phyloP scores from a whole-genome alignment of 441 rosid genomes.

The Adansonia rubrostipa region DNA sequence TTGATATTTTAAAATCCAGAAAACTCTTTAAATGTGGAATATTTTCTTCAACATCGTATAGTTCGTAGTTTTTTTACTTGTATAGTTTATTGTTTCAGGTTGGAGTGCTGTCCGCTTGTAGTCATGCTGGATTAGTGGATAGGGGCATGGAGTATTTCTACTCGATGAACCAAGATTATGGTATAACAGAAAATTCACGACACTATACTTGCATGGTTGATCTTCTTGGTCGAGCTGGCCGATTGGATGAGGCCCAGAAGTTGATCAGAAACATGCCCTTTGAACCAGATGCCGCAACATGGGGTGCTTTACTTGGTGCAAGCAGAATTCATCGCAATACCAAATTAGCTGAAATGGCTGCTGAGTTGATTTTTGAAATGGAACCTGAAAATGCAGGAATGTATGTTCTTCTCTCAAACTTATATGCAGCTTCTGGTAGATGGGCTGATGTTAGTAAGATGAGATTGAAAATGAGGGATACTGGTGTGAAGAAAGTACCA shows the following conservation, averaged over 20 bases:
- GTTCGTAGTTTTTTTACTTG: conserved; percentile 27
- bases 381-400: conserved; percentile 64
- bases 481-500: conserved; percentile 55
- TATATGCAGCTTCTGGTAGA: conserved; percentile 56
- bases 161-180: conserved; percentile 48
- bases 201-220: conserved; percentile 62
- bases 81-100: conserved; percentile 46
- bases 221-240: conserved; percentile 63
- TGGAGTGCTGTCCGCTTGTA: conserved; percentile 55
- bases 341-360: conserved; percentile 55
- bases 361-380: conserved; percentile 52
- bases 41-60: conserved; percentile 11
- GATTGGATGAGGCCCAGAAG: conserved; percentile 50
- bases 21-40: not conserved
- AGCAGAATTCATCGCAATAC: conserved; percentile 60
- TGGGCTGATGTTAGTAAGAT: conserved; percentile 56
- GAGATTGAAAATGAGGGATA: conserved; percentile 54
- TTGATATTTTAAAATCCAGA: not conserved
- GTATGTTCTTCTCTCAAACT: conserved; percentile 61
- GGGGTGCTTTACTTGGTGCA: conserved; percentile 68
- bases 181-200: conserved; percentile 49
- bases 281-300: conserved; percentile 58
- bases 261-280: conserved; percentile 55
- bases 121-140: conserved; percentile 57
- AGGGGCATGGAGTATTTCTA: conserved; percentile 47